Evolutionary conservation across 306 rosid species (phyloP).

Genomic region (Cicer cuneatum): DNA sequence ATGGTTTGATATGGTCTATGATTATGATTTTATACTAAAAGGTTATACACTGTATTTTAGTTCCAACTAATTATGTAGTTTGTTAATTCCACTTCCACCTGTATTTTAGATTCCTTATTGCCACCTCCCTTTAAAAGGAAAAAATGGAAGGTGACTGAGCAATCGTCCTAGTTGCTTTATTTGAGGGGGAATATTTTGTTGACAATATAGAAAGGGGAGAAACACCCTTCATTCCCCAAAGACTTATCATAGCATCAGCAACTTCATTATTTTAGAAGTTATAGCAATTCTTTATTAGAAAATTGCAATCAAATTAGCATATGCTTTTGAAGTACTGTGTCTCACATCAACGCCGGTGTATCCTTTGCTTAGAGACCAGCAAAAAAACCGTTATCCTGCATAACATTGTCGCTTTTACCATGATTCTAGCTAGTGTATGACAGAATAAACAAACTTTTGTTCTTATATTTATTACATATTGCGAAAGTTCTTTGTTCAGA

Average conservation of each 20-base stretch:
- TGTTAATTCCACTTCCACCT: slow-evolving; percentile 16
- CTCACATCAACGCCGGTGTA: background rate
- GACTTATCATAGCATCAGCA: slow-evolving; percentile 11
- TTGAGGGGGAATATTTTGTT: background rate
- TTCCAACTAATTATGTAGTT: slow-evolving; percentile 1
- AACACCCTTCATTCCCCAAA: background rate
- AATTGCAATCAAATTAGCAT: slow-evolving; percentile 9
- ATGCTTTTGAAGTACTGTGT: slow-evolving; percentile 21
- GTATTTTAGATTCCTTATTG: slow-evolving; percentile 23
- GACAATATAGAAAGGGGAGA: background rate
- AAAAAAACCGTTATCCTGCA: background rate
- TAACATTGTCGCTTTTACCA: slow-evolving; percentile 29
- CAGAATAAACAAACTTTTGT: slow-evolving; percentile 30
- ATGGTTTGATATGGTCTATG: background rate
- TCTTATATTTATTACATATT: slow-evolving; percentile 19
- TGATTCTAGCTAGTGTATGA: slow-evolving; percentile 30
- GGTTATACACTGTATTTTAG: background rate
- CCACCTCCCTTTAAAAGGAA: slow-evolving; percentile 8
- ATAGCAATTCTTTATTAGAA: slow-evolving; percentile 6
- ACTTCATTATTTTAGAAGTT: slow-evolving; percentile 20
- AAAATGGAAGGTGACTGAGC: background rate
- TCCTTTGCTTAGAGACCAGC: background rate
- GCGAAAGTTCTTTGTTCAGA: slow-evolving; percentile 29
- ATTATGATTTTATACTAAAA: background rate
- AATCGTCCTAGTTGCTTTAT: background rate